Base-by-base conservation (phyloP, 2,329 filamentous ascomycete genomes). In the Tolypocladium ophioglossoides region DNA sequence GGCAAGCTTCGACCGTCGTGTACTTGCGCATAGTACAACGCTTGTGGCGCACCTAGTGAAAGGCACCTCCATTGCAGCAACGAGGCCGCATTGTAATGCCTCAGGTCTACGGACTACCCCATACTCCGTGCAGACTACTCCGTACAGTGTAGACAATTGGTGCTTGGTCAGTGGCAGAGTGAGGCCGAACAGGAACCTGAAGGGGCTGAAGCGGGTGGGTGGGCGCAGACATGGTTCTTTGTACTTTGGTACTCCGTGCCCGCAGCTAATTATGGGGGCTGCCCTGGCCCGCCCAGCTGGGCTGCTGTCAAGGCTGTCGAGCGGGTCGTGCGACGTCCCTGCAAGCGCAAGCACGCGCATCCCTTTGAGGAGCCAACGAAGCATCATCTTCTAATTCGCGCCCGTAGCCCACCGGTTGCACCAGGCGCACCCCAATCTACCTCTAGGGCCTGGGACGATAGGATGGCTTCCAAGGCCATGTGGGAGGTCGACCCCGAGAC, bases 401-500 rank as follows among this genome's bases (percentile, higher is more conserved):
- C 44, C 27, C 24, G 27, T 47, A 11, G 44, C 27, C 38, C 27
- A 20, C 30, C 44, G 18, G 27, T 20, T 48, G 44, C 18, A 20
- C 11, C 27, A 38, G 34, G 48, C n/a, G 48, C 32, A 8, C 34
- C 16, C 32, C 27, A 24, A 7, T 11, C 27, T 22, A 40, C 12
- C 39, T 52, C 49, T 52, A 54, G 58, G 54, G 54, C 50, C 50
- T 51, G 30, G 41, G 51, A 51, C 48, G 20, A 56, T 53, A 64
- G 62, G 54, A 82, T 84, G 82, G 75, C 82, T 61, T 78, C 83
- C 67, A 92, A 91, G 74, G 82, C 79, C 62, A 92, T 96, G 87
- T 99, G 94, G 94, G 94, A 99, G 76, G 91, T 99, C 61, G 94
- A 99, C 73, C 94, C 94, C 50, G 92, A 97, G 78, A 97, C 92